phyloP scores from a whole-genome alignment of 2,329 filamentous ascomycete genomes.

The Botrytis galanthina region DNA sequence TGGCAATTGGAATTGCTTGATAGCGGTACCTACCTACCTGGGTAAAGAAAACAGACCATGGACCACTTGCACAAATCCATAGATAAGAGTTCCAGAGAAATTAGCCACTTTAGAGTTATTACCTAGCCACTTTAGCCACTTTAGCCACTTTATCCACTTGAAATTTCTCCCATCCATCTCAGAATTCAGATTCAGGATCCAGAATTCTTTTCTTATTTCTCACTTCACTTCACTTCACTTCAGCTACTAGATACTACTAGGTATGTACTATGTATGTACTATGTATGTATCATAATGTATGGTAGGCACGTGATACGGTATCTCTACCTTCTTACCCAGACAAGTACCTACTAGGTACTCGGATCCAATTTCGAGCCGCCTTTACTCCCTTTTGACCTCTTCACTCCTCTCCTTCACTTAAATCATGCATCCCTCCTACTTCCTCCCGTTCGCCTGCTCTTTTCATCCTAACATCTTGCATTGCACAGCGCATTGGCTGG shows the following conservation, averaged over 20 bases:
- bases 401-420: background rate
- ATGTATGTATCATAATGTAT: background rate
- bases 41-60: background rate
- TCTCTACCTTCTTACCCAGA: too few relatives aligned
- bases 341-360: too few relatives aligned
- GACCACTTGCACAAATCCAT: too few relatives aligned
- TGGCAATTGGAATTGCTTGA: background rate
- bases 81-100: background rate
- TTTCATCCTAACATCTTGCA: slow-evolving; percentile 4
- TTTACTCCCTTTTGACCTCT: background rate
- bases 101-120: background rate
- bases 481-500: slow-evolving; percentile 9
- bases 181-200: too few relatives aligned
- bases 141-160: too few relatives aligned
- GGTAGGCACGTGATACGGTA: too few relatives aligned
- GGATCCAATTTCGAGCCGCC: background rate
- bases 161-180: too few relatives aligned
- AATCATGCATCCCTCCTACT: background rate
- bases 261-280: too few relatives aligned
- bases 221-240: background rate
- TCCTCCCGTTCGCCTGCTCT: background rate
- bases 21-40: background rate
- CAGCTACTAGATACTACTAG: too few relatives aligned
- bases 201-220: background rate
- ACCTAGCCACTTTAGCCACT: background rate